Percentiles rank a stretch among this genome's conserved stretches.
Conservation (phyloP, 768 basidiomycete species). For the Mrakia frigida region DNA sequence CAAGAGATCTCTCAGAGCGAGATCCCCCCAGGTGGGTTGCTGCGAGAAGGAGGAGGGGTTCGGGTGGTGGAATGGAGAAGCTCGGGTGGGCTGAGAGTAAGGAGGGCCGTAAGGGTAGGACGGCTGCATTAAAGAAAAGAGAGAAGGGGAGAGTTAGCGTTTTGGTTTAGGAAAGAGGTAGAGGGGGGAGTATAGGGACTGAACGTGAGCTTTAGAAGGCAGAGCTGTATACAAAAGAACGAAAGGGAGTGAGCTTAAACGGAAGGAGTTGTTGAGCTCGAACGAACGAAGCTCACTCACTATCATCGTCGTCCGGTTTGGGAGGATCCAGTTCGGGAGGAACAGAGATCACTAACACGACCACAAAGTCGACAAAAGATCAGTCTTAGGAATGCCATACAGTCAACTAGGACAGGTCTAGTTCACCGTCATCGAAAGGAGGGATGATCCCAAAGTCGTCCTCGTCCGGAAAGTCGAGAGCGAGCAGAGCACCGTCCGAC, state of each 20-base stretch:
- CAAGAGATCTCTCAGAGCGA: slow-evolving; percentile 18
- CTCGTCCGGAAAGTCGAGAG: slow-evolving; percentile 25
- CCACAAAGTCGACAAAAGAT: not conserved
- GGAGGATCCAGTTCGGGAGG: slow-evolving; percentile 28
- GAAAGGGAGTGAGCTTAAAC: not conserved
- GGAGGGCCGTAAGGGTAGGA: slow-evolving; percentile 31
- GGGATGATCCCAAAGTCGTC: slow-evolving; percentile 25
- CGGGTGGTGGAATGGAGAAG: not conserved
- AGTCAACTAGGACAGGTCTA: not conserved
- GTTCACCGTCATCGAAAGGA: slow-evolving; percentile 26
- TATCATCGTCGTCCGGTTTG: slow-evolving; percentile 29
- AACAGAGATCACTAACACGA: slow-evolving; percentile 19
- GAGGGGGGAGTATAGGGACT: not conserved
- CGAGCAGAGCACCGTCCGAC: slow-evolving; percentile 25
- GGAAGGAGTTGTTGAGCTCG: not conserved
- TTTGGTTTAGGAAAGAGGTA: too few species aligned
- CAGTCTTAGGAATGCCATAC: not conserved
- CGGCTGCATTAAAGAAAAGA: not conserved
- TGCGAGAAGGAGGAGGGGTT: slow-evolving; percentile 8
- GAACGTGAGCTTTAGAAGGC: slow-evolving; percentile 29
- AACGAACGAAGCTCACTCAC: too few species aligned
- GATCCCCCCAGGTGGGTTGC: slow-evolving; percentile 12
- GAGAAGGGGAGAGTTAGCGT: too few species aligned
- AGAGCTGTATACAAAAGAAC: not conserved
- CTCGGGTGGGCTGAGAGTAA: slow-evolving; percentile 17